Evolutionary conservation across 2,329 filamentous ascomycete species (phyloP).

Genomic region (Colletotrichum truncatum): DNA sequence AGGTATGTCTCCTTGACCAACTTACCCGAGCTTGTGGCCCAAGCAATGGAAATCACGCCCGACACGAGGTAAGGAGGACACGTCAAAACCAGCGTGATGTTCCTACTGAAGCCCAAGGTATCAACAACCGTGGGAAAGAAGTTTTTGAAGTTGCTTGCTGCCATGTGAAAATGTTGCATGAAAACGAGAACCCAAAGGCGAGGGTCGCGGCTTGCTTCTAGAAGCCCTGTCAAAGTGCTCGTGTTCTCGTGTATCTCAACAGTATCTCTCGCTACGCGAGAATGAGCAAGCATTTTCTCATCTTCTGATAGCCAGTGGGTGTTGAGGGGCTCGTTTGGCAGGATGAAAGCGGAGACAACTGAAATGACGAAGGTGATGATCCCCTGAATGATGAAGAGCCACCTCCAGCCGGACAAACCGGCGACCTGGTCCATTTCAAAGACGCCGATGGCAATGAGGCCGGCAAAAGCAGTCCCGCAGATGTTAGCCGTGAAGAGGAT

Average conservation of each 20-base stretch:
- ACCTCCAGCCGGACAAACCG: conserved; percentile 56
- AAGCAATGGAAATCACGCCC: conserved; percentile 48
- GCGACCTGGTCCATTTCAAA: conserved; percentile 50
- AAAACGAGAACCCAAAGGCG: conserved; percentile 37
- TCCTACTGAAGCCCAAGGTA: conserved; percentile 43
- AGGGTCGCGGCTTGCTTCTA: conserved; percentile 35
- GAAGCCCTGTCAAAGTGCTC: conserved; percentile 42
- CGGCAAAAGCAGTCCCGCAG: conserved; percentile 35
- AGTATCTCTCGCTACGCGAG: conserved; percentile 43
- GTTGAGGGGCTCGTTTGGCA: conserved; percentile 46
- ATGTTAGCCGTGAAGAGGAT: conserved; percentile 44
- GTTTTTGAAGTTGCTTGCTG: conserved; percentile 53
- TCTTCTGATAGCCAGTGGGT: conserved; percentile 44
- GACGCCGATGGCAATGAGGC: conserved; percentile 31
- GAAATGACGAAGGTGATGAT: conserved; percentile 40
- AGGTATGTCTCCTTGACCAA: conserved; percentile 1
- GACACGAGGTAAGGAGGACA: conserved; percentile 57
- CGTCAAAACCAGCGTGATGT: conserved; percentile 53
- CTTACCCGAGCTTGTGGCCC: conserved; percentile 51
- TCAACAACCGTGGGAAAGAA: conserved; percentile 50
- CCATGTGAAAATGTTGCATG: conserved; percentile 41
- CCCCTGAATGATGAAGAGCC: conserved; percentile 56
- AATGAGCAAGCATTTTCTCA: conserved; percentile 51
- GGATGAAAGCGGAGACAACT: conserved; percentile 40
- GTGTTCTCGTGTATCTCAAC: conserved; percentile 42